phyloP scores from a whole-genome alignment of 495 filamentous ascomycete species.

The Alectoria sarmentosa region DNA sequence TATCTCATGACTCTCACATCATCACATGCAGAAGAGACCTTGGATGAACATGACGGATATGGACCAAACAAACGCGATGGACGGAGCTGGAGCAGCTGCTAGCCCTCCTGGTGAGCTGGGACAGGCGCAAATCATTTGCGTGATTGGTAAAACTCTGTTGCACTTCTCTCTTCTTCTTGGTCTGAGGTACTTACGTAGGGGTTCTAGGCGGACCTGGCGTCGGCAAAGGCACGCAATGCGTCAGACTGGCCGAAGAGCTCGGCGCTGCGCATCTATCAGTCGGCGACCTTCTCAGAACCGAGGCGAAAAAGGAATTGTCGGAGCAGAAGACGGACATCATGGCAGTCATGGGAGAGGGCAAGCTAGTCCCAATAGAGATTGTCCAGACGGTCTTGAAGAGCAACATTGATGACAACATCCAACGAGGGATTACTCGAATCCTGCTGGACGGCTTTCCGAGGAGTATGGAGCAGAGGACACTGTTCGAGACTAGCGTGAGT shows the following conservation, averaged over 20 bases:
- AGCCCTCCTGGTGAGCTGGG: not conserved
- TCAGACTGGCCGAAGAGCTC: constrained; percentile 15
- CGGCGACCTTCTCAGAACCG: constrained; percentile 34
- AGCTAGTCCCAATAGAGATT: constrained; percentile 27
- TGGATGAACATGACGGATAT: constrained; percentile 1
- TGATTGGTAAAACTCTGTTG: constrained; percentile 11
- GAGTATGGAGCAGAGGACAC: constrained; percentile 28
- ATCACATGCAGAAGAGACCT: not conserved
- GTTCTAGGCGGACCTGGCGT: constrained; percentile 31
- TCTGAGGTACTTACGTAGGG: constrained; percentile 20
- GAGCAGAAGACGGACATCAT: constrained; percentile 16
- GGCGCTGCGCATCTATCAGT: constrained; percentile 28
- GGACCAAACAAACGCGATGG: not conserved
- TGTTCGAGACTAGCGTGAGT: constrained; percentile 30
- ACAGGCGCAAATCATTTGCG: constrained; percentile 15
- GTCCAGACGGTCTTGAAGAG: constrained; percentile 15
- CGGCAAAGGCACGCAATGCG: constrained; percentile 38
- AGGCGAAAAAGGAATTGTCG: not conserved
- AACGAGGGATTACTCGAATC: constrained; percentile 14
- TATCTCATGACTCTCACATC: not conserved
- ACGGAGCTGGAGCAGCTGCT: not conserved
- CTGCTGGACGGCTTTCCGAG: constrained; percentile 38
- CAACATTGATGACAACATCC: constrained; percentile 24
- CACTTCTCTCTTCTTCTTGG: not conserved
- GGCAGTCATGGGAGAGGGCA: constrained; percentile 22